Evolutionary conservation across 768 basidiomycete species (phyloP), one percentile per base, ranked within the genome.

Genomic region (Rhodocollybia butyracea): DNA sequence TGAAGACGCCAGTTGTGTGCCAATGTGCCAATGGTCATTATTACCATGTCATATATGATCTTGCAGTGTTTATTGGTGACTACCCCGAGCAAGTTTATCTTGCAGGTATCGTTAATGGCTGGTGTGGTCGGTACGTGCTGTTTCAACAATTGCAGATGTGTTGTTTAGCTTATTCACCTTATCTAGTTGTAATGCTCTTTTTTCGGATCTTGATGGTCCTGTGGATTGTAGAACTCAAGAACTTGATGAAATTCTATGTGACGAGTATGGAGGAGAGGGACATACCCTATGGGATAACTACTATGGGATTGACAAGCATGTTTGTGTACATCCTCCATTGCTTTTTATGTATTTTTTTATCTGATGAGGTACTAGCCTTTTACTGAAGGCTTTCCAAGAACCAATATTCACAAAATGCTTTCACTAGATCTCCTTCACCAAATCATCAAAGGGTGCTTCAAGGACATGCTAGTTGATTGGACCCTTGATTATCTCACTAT

Each of bases 401-500:
- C 59, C 7, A 59, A 60, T 36, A 59, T 60, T 39, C 59, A 60
- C 30, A 52, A 57, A 29, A 45, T 61, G 21, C 27, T 61, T 30
- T 26, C 60, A 26, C 55, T 59, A 4, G 60, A 61, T 34, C 60
- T 73, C 2, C 65, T 74, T 2, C 73, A 76, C 57, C 73, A 76
- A 57, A 22, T 76, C 3, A 73, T 75, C 61, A 75, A 75, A 56
- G 72, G 73, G 8, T 66, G 62, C 1, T 76, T 75, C 60, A 76
- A 74, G 51, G 73, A 75, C 48, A 74, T 75, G 51, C 58, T 75
- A 11, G 73, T 76, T 1, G 46, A 46, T 8, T 76, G 74, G 75
- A 64, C 71, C 0, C 47, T 55, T 1, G 57, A 68, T 5, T 76
- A 73, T 51, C 52, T 78, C 2, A 10, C 48, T 2, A 1, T 48